Percentiles rank a stretch among this genome's conserved stretches.
Evolutionary conservation across 768 basidiomycete species (phyloP).

Genomic region (Dentipellis fragilis): DNA sequence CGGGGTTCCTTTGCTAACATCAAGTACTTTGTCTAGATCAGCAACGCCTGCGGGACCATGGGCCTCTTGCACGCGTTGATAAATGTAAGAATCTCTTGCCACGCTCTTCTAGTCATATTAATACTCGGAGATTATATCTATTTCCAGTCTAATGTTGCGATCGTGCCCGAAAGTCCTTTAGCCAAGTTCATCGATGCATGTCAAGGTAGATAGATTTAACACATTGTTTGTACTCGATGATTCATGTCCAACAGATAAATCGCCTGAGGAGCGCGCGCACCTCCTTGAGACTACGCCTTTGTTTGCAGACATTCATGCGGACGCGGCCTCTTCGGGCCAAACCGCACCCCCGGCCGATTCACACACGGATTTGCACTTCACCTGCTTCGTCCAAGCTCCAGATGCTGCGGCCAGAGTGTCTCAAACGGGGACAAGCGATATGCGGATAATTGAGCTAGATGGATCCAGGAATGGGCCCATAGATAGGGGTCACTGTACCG

Average conservation of each 20-base stretch:
- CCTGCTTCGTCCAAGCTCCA: conserved; percentile 72
- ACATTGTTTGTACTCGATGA: neutral
- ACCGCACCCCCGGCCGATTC: conserved; percentile 48
- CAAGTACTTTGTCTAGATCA: conserved; percentile 16
- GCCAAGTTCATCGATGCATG: conserved; percentile 57
- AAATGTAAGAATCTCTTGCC: conserved; percentile 42
- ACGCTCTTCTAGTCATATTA: neutral
- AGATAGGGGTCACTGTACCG: conserved; percentile 56
- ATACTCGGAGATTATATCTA: neutral
- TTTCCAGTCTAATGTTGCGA: conserved; percentile 43
- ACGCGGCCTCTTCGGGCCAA: conserved; percentile 63
- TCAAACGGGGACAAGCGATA: conserved; percentile 12
- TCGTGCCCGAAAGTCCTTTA: conserved; percentile 48
- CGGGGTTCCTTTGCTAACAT: neutral
- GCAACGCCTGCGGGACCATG: conserved; percentile 23
- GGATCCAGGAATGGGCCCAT: conserved; percentile 70
- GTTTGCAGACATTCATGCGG: conserved; percentile 69
- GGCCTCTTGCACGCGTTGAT: conserved; percentile 37
- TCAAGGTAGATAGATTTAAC: conserved; percentile 31
- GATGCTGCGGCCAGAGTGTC: conserved; percentile 26
- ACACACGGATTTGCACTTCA: conserved; percentile 77
- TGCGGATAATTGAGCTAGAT: conserved; percentile 74
- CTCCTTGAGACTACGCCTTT: conserved; percentile 67
- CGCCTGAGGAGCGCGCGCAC: conserved; percentile 64
- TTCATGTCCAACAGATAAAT: conserved; percentile 35